Evolutionary conservation across 768 basidiomycete species (phyloP).

Genomic region (Leucocoprinus birnbaumii): DNA sequence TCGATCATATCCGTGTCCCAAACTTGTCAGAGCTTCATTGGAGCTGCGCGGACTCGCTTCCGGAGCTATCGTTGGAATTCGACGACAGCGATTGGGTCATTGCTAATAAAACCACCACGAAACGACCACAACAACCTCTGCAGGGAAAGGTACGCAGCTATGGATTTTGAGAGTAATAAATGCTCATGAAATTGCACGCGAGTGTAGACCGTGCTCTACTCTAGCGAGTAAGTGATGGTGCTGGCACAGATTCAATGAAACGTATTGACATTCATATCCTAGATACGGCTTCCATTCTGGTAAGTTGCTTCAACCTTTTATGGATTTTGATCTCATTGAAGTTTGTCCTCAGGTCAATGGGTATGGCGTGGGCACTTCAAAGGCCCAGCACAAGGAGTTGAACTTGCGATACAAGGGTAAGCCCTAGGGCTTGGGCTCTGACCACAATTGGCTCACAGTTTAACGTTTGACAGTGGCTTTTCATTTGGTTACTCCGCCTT

Average conservation of each 20-base stretch:
- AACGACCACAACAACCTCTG: conserved; percentile 50
- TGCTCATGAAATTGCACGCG: too few species aligned
- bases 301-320: not conserved
- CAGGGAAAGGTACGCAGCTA: conserved; percentile 49
- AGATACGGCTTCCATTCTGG: conserved; percentile 9
- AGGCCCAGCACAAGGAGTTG: conserved; percentile 37
- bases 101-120: conserved; percentile 59
- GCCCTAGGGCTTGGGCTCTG: not conserved
- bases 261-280: too few species aligned
- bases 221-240: conserved; percentile 2
- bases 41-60: conserved; percentile 60
- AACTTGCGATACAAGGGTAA: conserved; percentile 37
- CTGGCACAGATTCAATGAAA: too few species aligned
- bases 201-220: conserved; percentile 1
- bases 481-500: conserved; percentile 46
- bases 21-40: conserved; percentile 40
- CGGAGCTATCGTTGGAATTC: conserved; percentile 50
- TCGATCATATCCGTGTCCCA: conserved; percentile 30
- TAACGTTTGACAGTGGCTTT: conserved; percentile 23
- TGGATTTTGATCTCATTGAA: not conserved
- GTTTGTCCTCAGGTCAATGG: conserved; percentile 26
- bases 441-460: not conserved
- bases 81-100: conserved; percentile 55
- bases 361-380: conserved; percentile 45
- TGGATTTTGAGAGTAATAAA: not conserved